phyloP scores from a whole-genome alignment of 2,329 filamentous ascomycete species.

The Penicillium janthinellum region DNA sequence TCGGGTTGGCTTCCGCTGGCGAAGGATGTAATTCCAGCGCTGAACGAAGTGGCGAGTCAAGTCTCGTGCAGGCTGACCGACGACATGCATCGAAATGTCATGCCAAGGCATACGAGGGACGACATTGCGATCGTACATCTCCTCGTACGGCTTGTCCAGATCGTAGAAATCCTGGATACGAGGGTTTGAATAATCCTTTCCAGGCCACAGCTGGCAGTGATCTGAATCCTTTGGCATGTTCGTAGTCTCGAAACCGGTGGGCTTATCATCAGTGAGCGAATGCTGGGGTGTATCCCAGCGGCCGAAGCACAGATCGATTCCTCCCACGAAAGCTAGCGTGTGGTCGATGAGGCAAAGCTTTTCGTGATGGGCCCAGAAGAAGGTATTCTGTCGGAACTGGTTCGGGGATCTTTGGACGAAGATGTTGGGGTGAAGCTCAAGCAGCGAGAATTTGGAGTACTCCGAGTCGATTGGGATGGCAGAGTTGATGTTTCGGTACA shows the following conservation, averaged over 20 bases:
- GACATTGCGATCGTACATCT: constrained; percentile 94
- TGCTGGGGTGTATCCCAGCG: constrained; percentile 97
- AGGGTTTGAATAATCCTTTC: constrained; percentile 98
- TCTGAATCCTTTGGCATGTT: constrained; percentile 80
- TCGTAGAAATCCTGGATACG: constrained; percentile 93
- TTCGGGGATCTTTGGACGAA: constrained; percentile 96
- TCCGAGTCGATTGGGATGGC: constrained; percentile 97
- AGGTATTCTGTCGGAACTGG: constrained; percentile 97
- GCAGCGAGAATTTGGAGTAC: constrained; percentile 93
- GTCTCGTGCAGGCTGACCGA: constrained; percentile 92
- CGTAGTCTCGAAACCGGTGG: constrained; percentile 85
- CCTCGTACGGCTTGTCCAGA: constrained; percentile 91
- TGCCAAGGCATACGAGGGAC: constrained; percentile 98
- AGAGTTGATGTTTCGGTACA: constrained; percentile 96
- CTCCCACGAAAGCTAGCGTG: constrained; percentile 91
- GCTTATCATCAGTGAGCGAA: constrained; percentile 85
- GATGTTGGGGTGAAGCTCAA: constrained; percentile 94
- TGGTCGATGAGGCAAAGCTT: constrained; percentile 98
- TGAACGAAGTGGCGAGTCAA: constrained; percentile 95
- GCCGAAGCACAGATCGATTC: constrained; percentile 94
- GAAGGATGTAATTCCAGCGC: constrained; percentile 94
- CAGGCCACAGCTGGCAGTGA: constrained; percentile 93
- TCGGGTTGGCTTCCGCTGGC: constrained; percentile 87
- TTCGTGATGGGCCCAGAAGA: constrained; percentile 99
- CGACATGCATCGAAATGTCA: constrained; percentile 95